Evolutionary conservation across 75 land plant genomes (phyloP), one percentile per base, ranked within the genome.

Genomic region (Picea sitchensis): DNA sequence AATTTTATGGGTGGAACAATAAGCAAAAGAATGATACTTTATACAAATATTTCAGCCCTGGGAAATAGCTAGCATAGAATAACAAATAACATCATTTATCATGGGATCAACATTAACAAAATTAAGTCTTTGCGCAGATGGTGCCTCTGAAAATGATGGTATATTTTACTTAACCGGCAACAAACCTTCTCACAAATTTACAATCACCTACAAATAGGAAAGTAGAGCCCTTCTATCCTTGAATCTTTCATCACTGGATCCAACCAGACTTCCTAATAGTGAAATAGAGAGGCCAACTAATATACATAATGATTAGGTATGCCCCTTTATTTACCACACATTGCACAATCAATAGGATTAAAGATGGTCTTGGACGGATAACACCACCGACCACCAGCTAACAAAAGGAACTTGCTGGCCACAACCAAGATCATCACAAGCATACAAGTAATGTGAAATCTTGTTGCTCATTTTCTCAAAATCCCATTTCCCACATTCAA

Each of bases 401-500:
- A 71, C 73, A 54, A 71, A 54, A 71, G 23, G 73, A 20, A 14
- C 80, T 78, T 93, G 95, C 44, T 88, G 84, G 3, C 87, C 93
- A 80, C 95, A 93, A 36, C 76, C 81, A 17, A 89, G 82, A 51
- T 90, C 73, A 3, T 84, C 88, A 31, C 95, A 93, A 9, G 91
- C 86, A 81, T 82, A n/a, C n/a, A n/a, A n/a, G n/a, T n/a, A n/a
- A n/a, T n/a, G n/a, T n/a, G n/a, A n/a, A n/a, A n/a, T n/a, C n/a
- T n/a, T n/a, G n/a, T n/a, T 85, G 89, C 80, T 84, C 96, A 91
- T 93, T 41, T 18, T 87, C 90, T n/a, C n/a, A 15, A 84, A 44
- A 54, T 87, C 94, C 30, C 98, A 96, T 67, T 90, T 87, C 26
- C 96, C 96, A 68, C 98, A 95, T 44, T 89, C 92, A 41, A 68